Base-by-base conservation (phyloP, 192 early-diverging fungal genomes). In the Powellomyces hirtus region DNA sequence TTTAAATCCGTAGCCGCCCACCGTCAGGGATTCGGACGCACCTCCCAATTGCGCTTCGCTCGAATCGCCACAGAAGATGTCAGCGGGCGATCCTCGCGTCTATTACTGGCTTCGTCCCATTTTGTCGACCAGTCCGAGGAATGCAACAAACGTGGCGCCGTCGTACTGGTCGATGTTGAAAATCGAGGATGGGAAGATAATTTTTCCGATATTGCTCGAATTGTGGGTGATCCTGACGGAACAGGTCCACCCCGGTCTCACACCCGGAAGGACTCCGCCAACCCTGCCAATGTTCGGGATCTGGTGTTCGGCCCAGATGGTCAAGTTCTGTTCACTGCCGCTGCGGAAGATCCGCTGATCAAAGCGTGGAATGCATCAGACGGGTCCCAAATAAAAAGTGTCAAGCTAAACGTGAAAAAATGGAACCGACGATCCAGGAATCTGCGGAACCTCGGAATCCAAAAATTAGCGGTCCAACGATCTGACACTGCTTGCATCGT, bases 41-140 rank as follows among this genome's bases (percentile, higher is more conserved):
- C n/a, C n/a, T n/a, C n/a, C n/a, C n/a, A n/a, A n/a, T n/a, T n/a
- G n/a, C n/a, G n/a, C n/a, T n/a, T n/a, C n/a, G n/a, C n/a, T n/a
- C n/a, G n/a, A n/a, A n/a, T n/a, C n/a, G n/a, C n/a, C n/a, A n/a
- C n/a, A n/a, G n/a, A n/a, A n/a, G n/a, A n/a, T n/a, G n/a, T n/a
- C n/a, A n/a, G n/a, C n/a, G n/a, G n/a, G n/a, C n/a, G n/a, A n/a
- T n/a, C n/a, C n/a, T n/a, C n/a, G n/a, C n/a, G n/a, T n/a, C 51
- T 66, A 14, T 2, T 66, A 1, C 64, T 66, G 20, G 52, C 64
- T 16, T 56, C 50, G 13, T 22, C 64, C 33, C 64, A 66, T 37
- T 55, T 66, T 31, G 26, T 22, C 46, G 64, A 66, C 52, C 52
- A 55, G 2, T 56, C 64, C 52, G 14, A 30, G 10, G 22, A 26